A percentile compares a stretch with the other conserved stretches of the same genome.
phyloP scores from a whole-genome alignment of 1,284 basidiomycete species.

The Cutaneotrichosporon sp. region DNA sequence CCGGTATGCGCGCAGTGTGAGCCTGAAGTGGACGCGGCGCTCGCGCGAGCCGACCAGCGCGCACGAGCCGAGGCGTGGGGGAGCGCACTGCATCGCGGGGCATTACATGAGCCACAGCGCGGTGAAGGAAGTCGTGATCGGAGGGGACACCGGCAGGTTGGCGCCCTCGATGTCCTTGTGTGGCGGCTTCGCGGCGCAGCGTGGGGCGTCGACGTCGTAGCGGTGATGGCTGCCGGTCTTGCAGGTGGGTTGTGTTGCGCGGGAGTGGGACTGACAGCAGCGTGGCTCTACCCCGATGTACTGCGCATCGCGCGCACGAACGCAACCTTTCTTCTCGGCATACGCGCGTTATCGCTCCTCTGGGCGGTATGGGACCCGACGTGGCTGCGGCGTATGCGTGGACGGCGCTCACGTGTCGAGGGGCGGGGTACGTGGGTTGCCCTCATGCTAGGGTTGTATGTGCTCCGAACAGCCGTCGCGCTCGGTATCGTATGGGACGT shows the following conservation, averaged over 20 bases:
- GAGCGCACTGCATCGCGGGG: slow-evolving; percentile 30
- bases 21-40: slow-evolving; percentile 71
- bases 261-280: neutral
- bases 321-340: neutral
- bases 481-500: neutral
- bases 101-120: no score
- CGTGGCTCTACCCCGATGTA: neutral
- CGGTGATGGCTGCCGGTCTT: slow-evolving; percentile 16
- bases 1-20: slow-evolving; percentile 71
- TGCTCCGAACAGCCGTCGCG: neutral
- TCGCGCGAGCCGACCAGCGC: slow-evolving; percentile 69
- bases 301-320: neutral
- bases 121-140: no score
- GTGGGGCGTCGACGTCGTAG: slow-evolving; percentile 10
- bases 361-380: slow-evolving; percentile 44
- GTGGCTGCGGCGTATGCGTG: slow-evolving; percentile 22
- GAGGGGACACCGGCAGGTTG: no score
- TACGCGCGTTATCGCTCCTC: slow-evolving; percentile 25
- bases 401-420: slow-evolving; percentile 9
- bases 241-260: slow-evolving; percentile 15
- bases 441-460: slow-evolving; percentile 10
- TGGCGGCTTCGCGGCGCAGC: slow-evolving; percentile 29
- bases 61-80: slow-evolving; percentile 68
- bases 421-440: slow-evolving; percentile 35
- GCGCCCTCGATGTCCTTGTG: slow-evolving; percentile 16